phyloP scores from a whole-genome alignment of 1,139 yeast species.

The Candida sanyaensis region DNA sequence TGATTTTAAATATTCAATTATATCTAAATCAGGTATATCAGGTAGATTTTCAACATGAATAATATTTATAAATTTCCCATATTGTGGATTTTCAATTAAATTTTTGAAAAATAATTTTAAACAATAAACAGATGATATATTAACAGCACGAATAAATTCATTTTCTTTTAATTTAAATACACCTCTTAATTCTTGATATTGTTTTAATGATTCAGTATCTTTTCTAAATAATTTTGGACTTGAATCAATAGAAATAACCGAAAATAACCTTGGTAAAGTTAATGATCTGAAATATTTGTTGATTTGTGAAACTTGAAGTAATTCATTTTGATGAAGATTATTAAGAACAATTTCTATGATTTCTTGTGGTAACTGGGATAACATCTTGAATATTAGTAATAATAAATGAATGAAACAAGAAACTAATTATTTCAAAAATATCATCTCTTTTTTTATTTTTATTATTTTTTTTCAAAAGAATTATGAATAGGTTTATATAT shows the following conservation, averaged over 20 bases:
- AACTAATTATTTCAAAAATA: not conserved
- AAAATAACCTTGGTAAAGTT: slow-evolving; percentile 21
- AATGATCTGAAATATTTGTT: slow-evolving; percentile 17
- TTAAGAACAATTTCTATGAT: slow-evolving; percentile 18
- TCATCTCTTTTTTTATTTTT: not conserved
- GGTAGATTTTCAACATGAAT: slow-evolving; percentile 23
- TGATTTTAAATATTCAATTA: slow-evolving; percentile 17
- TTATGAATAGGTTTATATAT: not conserved
- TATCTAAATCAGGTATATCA: slow-evolving; percentile 28
- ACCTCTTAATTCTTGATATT: slow-evolving; percentile 5
- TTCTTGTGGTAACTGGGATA: slow-evolving; percentile 24
- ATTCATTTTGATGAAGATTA: slow-evolving; percentile 19
- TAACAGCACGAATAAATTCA: slow-evolving; percentile 8
- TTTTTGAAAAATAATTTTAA: slow-evolving; percentile 23
- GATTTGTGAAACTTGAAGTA: slow-evolving; percentile 20
- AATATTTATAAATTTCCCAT: slow-evolving; percentile 18
- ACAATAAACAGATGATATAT: slow-evolving; percentile 21
- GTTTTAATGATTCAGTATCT: slow-evolving; percentile 8
- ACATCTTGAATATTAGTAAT: slow-evolving; percentile 11
- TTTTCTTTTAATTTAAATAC: slow-evolving; percentile 7
- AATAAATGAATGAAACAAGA: not conserved
- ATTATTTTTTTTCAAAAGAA: too few relatives aligned
- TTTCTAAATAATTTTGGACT: slow-evolving; percentile 14
- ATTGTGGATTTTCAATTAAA: slow-evolving; percentile 14
- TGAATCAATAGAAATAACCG: slow-evolving; percentile 23